Percentiles rank a stretch among this genome's conserved stretches.
Evolutionary conservation across 139 green algal species (phyloP).

Genomic region (Tetraselmis chui): DNA sequence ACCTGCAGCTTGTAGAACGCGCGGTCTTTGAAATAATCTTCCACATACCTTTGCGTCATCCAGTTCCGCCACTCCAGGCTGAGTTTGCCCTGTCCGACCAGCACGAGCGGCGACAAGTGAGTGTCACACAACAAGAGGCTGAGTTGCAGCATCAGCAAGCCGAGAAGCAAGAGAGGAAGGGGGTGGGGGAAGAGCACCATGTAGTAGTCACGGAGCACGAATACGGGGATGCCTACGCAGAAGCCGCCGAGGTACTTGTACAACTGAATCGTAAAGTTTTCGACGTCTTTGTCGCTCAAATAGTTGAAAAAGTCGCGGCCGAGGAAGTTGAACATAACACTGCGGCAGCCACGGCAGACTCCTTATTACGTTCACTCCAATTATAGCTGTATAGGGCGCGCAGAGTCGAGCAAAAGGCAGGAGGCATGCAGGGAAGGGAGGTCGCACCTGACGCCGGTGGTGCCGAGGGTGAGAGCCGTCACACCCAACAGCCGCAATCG

Average conservation of each 20-base stretch:
- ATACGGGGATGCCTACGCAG: constrained; percentile 79
- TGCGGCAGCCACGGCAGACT: constrained; percentile 19
- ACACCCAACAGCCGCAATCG: constrained; percentile 75
- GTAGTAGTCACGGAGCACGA: constrained; percentile 84
- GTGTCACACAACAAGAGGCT: too few species aligned
- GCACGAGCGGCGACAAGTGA: too few species aligned
- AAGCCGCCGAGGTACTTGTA: constrained; percentile 55
- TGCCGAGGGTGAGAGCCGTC: constrained; percentile 83
- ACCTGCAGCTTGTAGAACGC: constrained; percentile 88
- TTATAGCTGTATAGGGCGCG: too few species aligned
- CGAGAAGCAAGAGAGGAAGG: not conserved
- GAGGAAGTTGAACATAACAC: constrained; percentile 94
- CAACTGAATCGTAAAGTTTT: constrained; percentile 75
- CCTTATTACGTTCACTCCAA: too few species aligned
- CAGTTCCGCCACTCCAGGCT: constrained; percentile 90
- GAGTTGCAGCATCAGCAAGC: too few species aligned
- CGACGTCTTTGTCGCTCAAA: constrained; percentile 71
- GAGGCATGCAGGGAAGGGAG: too few species aligned
- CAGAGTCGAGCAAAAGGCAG: too few species aligned
- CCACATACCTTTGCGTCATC: constrained; percentile 78
- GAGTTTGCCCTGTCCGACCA: constrained; percentile 69
- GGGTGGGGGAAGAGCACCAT: constrained; percentile 29
- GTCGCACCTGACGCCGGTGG: constrained; percentile 82
- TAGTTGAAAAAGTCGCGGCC: constrained; percentile 99
- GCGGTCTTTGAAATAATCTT: constrained; percentile 75